A percentile compares a stretch with the other conserved stretches of the same genome.
phyloP scores from a whole-genome alignment of 805 yeast species.

The Grigorovia humatica region DNA sequence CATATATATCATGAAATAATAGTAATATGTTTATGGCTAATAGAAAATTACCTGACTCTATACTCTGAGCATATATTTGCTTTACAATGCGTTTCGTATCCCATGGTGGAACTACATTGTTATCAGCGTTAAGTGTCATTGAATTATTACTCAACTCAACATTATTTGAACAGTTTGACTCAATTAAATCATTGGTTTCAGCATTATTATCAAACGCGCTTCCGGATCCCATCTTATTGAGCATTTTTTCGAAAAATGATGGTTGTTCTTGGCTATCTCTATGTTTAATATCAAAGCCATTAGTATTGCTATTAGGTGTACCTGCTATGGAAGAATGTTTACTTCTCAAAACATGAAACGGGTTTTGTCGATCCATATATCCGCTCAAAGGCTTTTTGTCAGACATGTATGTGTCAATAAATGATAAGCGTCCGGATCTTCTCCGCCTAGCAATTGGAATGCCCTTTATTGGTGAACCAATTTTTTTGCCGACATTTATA shows the following conservation, averaged over 20 bases:
- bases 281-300: neutral
- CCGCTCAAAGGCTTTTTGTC: constrained; percentile 15
- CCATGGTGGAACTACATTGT: constrained; percentile 22
- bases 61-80: constrained; percentile 24
- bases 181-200: neutral
- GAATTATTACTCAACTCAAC: neutral
- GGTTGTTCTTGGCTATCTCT: neutral
- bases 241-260: constrained; percentile 4
- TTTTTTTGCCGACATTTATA: constrained; percentile 7
- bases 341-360: constrained; percentile 6
- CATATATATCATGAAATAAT: constrained; percentile 24
- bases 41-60: constrained; percentile 24
- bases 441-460: constrained; percentile 18
- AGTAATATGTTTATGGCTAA: constrained; percentile 21
- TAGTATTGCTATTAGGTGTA: neutral
- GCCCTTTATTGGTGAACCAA: constrained; percentile 4
- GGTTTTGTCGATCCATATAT: constrained; percentile 11
- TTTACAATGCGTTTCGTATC: constrained; percentile 18
- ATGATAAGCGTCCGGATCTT: constrained; percentile 17
- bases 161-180: neutral
- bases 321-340: constrained; percentile 11
- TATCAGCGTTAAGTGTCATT: neutral
- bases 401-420: constrained; percentile 25
- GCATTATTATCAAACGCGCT: neutral
- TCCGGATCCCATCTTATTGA: neutral